These are phyloP conservation scores for Lactarius tabidus DNA, from an alignment of 768 basidiomycete genomes.

Conservation along the genomic window DNA sequence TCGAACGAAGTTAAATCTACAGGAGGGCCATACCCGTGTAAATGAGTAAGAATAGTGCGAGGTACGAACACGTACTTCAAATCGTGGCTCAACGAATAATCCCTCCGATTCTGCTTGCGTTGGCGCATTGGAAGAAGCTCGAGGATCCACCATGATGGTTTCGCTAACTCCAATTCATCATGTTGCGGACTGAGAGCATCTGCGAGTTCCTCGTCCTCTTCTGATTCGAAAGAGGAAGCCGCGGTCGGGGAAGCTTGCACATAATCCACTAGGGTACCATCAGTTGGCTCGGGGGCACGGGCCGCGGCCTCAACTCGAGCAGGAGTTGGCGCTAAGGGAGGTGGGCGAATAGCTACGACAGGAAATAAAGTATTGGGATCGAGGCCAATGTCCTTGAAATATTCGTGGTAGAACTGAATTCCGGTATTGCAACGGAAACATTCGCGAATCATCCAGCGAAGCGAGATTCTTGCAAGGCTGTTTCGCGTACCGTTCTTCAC, in stretches of 20 bases:
- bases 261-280: slow-evolving; percentile 23
- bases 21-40: not conserved
- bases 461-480: slow-evolving; percentile 62
- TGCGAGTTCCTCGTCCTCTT: slow-evolving; percentile 60
- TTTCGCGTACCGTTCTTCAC: slow-evolving; percentile 53
- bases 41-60: not conserved
- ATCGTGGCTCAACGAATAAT: not conserved
- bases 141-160: slow-evolving; percentile 62
- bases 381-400: slow-evolving; percentile 33
- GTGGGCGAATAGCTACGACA: slow-evolving; percentile 25
- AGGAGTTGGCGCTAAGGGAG: not conserved
- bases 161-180: slow-evolving; percentile 51
- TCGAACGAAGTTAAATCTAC: slow-evolving; percentile 5
- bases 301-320: not conserved
- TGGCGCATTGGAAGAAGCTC: slow-evolving; percentile 40
- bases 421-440: slow-evolving; percentile 44
- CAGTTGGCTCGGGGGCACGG: slow-evolving; percentile 11
- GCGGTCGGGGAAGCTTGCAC: slow-evolving; percentile 19
- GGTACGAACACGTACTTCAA: slow-evolving; percentile 6
- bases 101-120: not conserved
- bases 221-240: slow-evolving; percentile 32
- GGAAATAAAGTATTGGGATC: slow-evolving; percentile 29
- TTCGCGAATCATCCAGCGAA: slow-evolving; percentile 57
- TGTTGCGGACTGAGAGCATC: slow-evolving; percentile 52
- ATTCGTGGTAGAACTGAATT: slow-evolving; percentile 36